Base-by-base conservation (phyloP, 306 rosid species). In the Rosa rugosa region DNA sequence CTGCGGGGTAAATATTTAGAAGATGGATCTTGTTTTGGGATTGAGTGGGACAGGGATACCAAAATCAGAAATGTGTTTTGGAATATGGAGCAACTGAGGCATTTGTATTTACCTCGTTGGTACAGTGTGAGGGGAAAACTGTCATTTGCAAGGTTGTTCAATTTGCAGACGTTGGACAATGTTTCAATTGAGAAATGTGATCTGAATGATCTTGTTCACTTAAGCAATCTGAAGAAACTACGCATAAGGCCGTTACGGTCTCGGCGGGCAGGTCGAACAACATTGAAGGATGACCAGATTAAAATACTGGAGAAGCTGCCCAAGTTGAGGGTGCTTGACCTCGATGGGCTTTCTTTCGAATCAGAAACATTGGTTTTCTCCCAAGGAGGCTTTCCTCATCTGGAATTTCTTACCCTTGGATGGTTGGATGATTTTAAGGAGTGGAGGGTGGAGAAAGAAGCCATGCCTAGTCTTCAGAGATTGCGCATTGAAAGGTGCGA, bases 401-500 rank as follows among this genome's bases (percentile, higher is more conserved):
- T 16, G 56, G n/a, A 50, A 50, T 4, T 16, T 50, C 56, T 50
- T 50, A 5, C 7, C 56, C n/a, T 50, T 4, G 0, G 0, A 5
- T 0, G 3, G 0, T 0, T 41, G 46, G 0, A 42, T 12, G 0
- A 13, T 4, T 50, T 50, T 8, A 50, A 14, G 56, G 56, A 89
- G 64, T 89, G 90, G 90, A 66, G 9, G 72, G 60, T 89, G 66
- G 86, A 85, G 71, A 69, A 69, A 45, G 80, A 79, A 68, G 86
- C 89, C 51, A 79, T 90, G 86, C 46, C 2, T 42, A 8, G 46
- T 42, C 46, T 42, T 1, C 46, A 10, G 2, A 42, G 46, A 31
- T 31, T 31, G 34, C 34, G 34, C 34, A 31, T 31, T 31, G 1
- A 1, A 31, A 0, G 34, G 34, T 31, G 34, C 34, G 0, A 1